phyloP scores from a whole-genome alignment of 441 rosid genomes.

The Erysimum pusillum region DNA sequence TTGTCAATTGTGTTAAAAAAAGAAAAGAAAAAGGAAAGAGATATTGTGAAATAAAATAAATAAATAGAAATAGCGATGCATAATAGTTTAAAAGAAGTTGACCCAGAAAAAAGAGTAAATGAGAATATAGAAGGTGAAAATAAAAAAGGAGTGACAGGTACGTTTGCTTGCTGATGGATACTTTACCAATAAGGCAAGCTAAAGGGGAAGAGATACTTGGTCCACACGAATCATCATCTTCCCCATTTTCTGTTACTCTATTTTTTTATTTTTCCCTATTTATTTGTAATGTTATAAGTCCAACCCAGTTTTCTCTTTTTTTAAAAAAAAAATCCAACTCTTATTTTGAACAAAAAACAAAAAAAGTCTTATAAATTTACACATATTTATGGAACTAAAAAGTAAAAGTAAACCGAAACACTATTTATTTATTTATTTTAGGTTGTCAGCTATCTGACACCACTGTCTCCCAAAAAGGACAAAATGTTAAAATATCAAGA shows the following conservation, averaged over 20 bases:
- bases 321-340: too few relatives aligned
- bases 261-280: conserved; percentile 3
- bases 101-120: background rate
- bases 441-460: conserved; percentile 44
- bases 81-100: conserved; percentile 24
- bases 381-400: background rate
- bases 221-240: conserved; percentile 54
- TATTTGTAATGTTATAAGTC: background rate
- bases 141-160: conserved; percentile 46
- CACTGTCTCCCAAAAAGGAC: conserved; percentile 38
- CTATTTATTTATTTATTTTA: conserved; percentile 14
- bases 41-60: background rate
- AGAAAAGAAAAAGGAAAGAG: background rate
- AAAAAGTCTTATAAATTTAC: background rate
- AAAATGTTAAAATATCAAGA: conserved; percentile 39
- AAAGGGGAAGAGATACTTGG: conserved; percentile 44
- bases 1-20: background rate
- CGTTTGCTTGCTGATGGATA: conserved; percentile 48
- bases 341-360: too few relatives aligned
- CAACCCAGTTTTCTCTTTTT: too few relatives aligned
- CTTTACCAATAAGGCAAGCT: conserved; percentile 56
- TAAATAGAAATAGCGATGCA: background rate
- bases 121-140: conserved; percentile 21
- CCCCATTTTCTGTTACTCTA: conserved; percentile 20
- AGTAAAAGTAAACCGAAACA: conserved; percentile 14